Evolutionary conservation across 2,329 filamentous ascomycete species (phyloP).

Genomic region (Lachnellula occidentalis): DNA sequence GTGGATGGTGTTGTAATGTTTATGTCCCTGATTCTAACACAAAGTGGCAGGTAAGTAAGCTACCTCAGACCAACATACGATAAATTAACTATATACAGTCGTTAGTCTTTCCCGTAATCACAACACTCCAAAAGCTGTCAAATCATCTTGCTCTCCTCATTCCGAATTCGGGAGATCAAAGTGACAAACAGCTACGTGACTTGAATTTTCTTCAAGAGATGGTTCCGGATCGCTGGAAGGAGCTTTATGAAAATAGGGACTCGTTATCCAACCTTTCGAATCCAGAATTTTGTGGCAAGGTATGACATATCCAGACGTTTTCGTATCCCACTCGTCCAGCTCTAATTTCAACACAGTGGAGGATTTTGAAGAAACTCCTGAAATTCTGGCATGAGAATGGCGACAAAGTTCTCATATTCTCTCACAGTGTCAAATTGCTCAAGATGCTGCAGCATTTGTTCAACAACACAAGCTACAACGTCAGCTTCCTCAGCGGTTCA

Average conservation of each 20-base stretch:
- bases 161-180: constrained; percentile 56
- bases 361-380: constrained; percentile 77
- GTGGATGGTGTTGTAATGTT: constrained; percentile 75
- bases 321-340: not conserved
- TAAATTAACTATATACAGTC: constrained; percentile 37
- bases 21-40: constrained; percentile 41
- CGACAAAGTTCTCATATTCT: constrained; percentile 94
- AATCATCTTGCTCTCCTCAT: constrained; percentile 91
- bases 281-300: constrained; percentile 86
- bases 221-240: constrained; percentile 68
- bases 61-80: constrained; percentile 45
- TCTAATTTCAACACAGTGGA: constrained; percentile 55
- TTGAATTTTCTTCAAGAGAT: constrained; percentile 68
- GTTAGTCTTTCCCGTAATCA: constrained; percentile 80
- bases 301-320: not conserved
- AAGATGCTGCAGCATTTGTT: constrained; percentile 83
- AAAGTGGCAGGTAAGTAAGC: constrained; percentile 43
- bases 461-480: constrained; percentile 80
- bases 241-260: constrained; percentile 69
- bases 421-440: constrained; percentile 80
- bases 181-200: constrained; percentile 73
- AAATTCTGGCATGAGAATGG: constrained; percentile 85
- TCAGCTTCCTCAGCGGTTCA: constrained; percentile 84
- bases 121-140: constrained; percentile 76
- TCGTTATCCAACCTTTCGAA: constrained; percentile 77